Percentiles rank a stretch among this genome's conserved stretches.
Evolutionary conservation across 768 basidiomycete genomes (phyloP).

Genomic region (Hericium alpestre): DNA sequence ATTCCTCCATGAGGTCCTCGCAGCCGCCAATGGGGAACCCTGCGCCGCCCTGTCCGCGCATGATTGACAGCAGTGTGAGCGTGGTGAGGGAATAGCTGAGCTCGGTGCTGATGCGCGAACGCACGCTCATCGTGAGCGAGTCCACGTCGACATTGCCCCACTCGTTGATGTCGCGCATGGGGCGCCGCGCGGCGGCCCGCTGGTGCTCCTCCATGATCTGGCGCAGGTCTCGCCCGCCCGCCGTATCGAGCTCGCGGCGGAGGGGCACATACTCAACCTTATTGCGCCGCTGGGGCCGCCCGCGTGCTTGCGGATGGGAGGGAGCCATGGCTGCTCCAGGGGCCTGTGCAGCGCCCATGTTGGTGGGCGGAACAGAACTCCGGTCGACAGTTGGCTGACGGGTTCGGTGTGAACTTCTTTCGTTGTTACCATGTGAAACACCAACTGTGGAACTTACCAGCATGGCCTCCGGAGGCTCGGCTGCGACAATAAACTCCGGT

Average conservation of each 20-base stretch:
- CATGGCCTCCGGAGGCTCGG: slow-evolving; percentile 20
- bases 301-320: slow-evolving; percentile 24
- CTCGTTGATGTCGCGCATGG: slow-evolving; percentile 62
- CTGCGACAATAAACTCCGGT: slow-evolving; percentile 1
- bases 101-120: slow-evolving; percentile 75
- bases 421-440: neutral
- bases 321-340: neutral
- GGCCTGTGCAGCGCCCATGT: slow-evolving; percentile 1
- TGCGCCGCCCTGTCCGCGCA: slow-evolving; percentile 54
- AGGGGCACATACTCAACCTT: slow-evolving; percentile 86
- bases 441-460: slow-evolving; percentile 13
- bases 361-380: slow-evolving; percentile 14
- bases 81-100: slow-evolving; percentile 86
- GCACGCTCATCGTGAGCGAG: slow-evolving; percentile 84
- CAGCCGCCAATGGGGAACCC: slow-evolving; percentile 74
- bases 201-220: slow-evolving; percentile 51
- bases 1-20: slow-evolving; percentile 73
- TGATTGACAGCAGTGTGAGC: slow-evolving; percentile 68
- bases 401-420: neutral
- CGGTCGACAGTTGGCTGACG: slow-evolving; percentile 16
- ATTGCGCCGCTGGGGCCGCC: slow-evolving; percentile 46
- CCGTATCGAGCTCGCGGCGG: slow-evolving; percentile 60
- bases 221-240: slow-evolving; percentile 75
- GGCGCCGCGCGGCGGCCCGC: slow-evolving; percentile 39
- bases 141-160: slow-evolving; percentile 89